phyloP scores from a whole-genome alignment of 495 filamentous ascomycete genomes.

The Aspergillus campestris region DNA sequence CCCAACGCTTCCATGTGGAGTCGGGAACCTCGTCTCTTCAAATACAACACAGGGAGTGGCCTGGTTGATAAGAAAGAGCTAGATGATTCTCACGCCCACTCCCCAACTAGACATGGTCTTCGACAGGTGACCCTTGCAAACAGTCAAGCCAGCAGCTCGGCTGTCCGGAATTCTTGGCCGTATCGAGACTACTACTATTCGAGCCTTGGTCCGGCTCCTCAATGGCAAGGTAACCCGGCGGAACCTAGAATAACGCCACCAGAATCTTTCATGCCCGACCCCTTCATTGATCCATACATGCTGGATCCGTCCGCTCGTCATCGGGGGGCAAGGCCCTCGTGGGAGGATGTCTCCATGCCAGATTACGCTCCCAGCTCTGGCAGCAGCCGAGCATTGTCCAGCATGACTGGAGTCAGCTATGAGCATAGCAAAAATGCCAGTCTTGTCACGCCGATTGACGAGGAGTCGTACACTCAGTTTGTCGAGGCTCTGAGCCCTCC shows the following conservation, averaged over 20 bases:
- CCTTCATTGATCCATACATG: slow-evolving; percentile 29
- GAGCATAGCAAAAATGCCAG: slow-evolving; percentile 38
- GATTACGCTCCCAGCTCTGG: slow-evolving; percentile 38
- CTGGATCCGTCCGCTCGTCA: slow-evolving; percentile 24
- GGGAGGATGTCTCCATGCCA: slow-evolving; percentile 46
- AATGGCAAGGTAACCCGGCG: slow-evolving; percentile 7
- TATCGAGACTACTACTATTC: slow-evolving; percentile 9
- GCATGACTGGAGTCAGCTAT: slow-evolving; percentile 37
- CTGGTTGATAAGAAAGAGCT: slow-evolving; percentile 18
- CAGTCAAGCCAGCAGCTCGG: slow-evolving; percentile 14
- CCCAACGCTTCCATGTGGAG: slow-evolving; percentile 70
- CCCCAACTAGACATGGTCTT: slow-evolving; percentile 32
- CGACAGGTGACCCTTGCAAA: slow-evolving; percentile 6
- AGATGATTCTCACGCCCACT: slow-evolving; percentile 42
- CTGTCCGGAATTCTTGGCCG: slow-evolving; percentile 19
- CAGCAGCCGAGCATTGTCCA: slow-evolving; percentile 36
- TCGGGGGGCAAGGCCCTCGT: slow-evolving; percentile 32
- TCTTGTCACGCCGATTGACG: slow-evolving; percentile 24
- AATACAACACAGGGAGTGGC: slow-evolving; percentile 20
- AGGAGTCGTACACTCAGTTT: slow-evolving; percentile 32
- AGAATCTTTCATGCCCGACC: slow-evolving; percentile 21
- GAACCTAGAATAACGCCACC: slow-evolving; percentile 18
- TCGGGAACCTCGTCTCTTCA: slow-evolving; percentile 33
- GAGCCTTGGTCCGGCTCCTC: slow-evolving; percentile 5
- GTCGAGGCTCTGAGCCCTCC: slow-evolving; percentile 36